Percentiles rank a stretch among this genome's conserved stretches.
Evolutionary conservation across 148 eudicot genomes (phyloP).

Genomic region (Dianthus caryophyllus): DNA sequence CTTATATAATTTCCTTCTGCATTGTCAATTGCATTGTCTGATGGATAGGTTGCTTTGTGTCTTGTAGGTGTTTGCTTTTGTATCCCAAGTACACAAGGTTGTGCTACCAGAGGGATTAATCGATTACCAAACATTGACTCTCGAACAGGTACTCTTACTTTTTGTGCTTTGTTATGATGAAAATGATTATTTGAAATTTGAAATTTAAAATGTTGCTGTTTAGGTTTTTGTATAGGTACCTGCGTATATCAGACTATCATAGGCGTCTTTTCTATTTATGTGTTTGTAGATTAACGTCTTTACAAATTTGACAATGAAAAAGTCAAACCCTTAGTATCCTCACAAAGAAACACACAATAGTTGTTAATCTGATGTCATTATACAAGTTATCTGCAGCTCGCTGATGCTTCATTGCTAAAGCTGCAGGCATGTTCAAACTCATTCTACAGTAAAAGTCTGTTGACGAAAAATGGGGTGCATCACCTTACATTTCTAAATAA

Average conservation of each 20-base stretch:
- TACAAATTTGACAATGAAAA: neutral
- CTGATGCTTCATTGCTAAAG: neutral
- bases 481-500: neutral
- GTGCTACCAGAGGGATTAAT: slow-evolving; percentile 74
- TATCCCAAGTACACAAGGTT: slow-evolving; percentile 91
- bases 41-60: neutral
- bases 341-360: neutral
- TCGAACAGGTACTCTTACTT: slow-evolving; percentile 63
- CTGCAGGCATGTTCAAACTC: neutral
- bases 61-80: slow-evolving; percentile 82
- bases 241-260: neutral
- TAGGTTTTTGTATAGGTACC: neutral
- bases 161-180: slow-evolving; percentile 2
- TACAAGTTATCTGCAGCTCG: neutral
- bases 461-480: neutral
- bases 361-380: neutral
- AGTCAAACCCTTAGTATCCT: neutral
- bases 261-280: neutral
- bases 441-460: neutral
- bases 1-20: neutral
- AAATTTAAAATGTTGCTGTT: neutral
- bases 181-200: neutral
- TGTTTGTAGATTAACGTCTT: neutral
- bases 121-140: slow-evolving; percentile 64
- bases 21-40: neutral